Percentiles rank a stretch among this genome's conserved stretches.
Evolutionary conservation across 2,329 filamentous ascomycete genomes (phyloP).

Genomic region (Diaporthe eres): DNA sequence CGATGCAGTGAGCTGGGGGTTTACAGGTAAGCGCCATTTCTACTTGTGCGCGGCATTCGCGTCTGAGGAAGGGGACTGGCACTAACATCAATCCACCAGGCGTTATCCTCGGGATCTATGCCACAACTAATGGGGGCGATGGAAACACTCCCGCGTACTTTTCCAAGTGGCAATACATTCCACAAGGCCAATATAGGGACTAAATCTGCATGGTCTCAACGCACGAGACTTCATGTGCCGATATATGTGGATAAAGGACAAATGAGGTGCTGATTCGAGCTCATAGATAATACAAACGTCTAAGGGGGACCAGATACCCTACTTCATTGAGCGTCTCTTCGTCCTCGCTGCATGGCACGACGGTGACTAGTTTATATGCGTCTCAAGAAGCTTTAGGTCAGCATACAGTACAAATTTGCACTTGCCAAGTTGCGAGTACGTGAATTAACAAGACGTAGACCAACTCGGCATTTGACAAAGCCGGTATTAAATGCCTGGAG

Average conservation of each 20-base stretch:
- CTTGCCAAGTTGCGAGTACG: neutral
- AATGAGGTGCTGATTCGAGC: neutral
- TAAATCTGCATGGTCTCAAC: constrained; percentile 32
- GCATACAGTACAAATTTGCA: neutral
- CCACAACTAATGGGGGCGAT: constrained; percentile 64
- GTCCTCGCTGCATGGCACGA: neutral
- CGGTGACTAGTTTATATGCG: neutral
- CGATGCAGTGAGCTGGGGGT: constrained; percentile 55
- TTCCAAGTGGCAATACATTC: constrained; percentile 61
- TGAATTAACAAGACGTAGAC: no score
- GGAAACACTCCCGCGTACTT: constrained; percentile 61
- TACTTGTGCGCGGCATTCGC: no score
- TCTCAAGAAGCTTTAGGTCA: neutral
- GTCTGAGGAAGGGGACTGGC: neutral
- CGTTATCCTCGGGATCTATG: constrained; percentile 65
- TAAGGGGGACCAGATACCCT: no score
- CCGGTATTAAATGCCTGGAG: no score
- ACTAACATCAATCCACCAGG: constrained; percentile 49
- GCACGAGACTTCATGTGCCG: no score
- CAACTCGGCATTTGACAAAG: no score
- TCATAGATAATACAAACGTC: neutral
- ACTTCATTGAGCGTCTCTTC: neutral
- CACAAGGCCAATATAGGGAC: constrained; percentile 54
- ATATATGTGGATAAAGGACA: neutral
- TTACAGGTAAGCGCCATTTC: constrained; percentile 53